These are phyloP conservation scores for Didymosphaeria variabile DNA, from an alignment of 2,329 filamentous ascomycete species.

Conservation along the genomic window DNA sequence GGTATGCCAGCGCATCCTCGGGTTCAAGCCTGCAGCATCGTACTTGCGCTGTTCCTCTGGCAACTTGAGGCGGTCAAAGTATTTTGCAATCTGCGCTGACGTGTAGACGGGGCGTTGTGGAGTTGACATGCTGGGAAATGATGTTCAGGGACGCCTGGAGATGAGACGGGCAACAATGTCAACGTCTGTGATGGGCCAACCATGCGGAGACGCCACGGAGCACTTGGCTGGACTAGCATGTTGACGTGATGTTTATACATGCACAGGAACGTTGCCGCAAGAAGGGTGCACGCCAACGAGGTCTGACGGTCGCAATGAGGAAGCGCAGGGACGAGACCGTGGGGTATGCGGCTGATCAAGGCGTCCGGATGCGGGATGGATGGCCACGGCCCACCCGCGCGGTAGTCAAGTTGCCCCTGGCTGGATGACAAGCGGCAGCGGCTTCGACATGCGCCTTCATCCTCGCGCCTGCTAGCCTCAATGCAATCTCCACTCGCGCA, in stretches of 20 bases:
- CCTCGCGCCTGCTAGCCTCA: conserved; percentile 8
- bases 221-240: not conserved
- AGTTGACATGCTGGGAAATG: conserved; percentile 28
- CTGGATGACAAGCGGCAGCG: not conserved
- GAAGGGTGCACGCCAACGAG: not conserved
- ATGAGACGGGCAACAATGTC: not conserved
- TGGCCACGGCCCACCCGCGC: not conserved
- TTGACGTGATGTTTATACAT: not conserved
- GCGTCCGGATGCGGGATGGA: conserved; percentile 9
- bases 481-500: conserved; percentile 20
- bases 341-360: conserved; percentile 2
- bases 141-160: not conserved
- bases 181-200: no score
- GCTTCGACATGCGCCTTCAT: not conserved
- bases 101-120: conserved; percentile 33
- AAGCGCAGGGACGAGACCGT: not conserved
- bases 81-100: conserved; percentile 40
- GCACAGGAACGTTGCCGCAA: not conserved
- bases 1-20: conserved; percentile 39
- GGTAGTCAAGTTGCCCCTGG: not conserved
- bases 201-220: no score
- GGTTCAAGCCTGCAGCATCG: conserved; percentile 30
- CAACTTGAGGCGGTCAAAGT: conserved; percentile 48
- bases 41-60: conserved; percentile 35
- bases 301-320: not conserved